Base-by-base conservation (phyloP, 768 basidiomycete genomes). In the Termitomyces sp. region DNA sequence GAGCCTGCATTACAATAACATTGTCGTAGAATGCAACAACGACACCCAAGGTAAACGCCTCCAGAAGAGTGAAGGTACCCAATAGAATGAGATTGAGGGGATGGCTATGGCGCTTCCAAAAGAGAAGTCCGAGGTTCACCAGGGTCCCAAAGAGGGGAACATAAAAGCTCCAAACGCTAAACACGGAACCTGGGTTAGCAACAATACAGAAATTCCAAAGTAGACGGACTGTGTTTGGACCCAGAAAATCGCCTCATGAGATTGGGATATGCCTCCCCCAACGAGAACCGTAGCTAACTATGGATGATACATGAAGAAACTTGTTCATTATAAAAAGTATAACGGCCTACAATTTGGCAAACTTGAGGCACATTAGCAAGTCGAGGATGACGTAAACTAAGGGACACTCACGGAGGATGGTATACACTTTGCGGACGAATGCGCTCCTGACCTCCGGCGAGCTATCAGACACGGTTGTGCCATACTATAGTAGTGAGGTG, bases 361-460 rank as follows among this genome's bases (percentile, higher is more conserved):
- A 90, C 89, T 91, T 59, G 2, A 59, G 8, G 59, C 30, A 33
- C 13, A 41, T 38, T 18, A 13, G n/a, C 50, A 55, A 47, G 55
- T 50, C 56, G 50, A 55, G 54, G 46, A 33, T 57, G n/a, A 20
- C 36, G 51, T 48, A 18, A 23, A 41, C 48, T 30, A 47, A 35
- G 53, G n/a, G 16, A n/a, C 28, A 77, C 89, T 79, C 68, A 93
- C 92, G 86, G 4, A 98, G 84, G 66, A 96, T 93, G 32, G 83
- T 84, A 73, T 93, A 96, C 38, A 94, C 90, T 78, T 97, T 97
- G 70, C 93, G 83, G 57, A 98, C 79, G 73, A 98, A 98, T 5
- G 87, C 91, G 62, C 84, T 82, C 55, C 93, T 80, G 68, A 98
- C 89, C 67, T 93, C 88, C 3, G 79, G 72, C 12, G 88, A 82